phyloP scores from a whole-genome alignment of 768 basidiomycete species.

The Trametes cubensis region DNA sequence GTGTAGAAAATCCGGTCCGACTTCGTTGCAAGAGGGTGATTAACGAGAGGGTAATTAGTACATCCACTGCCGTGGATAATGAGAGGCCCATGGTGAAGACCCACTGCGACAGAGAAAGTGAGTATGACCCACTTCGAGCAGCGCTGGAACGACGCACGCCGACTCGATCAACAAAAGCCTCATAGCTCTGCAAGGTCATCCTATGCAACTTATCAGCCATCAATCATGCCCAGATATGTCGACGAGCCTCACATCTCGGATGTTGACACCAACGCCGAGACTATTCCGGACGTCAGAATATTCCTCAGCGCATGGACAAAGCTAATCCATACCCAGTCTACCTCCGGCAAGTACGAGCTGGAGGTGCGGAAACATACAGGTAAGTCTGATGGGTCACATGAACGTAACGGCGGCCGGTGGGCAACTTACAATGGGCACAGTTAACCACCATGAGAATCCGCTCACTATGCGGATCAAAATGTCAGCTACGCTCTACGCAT shows the following conservation, averaged over 20 bases:
- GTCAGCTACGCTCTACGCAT: not conserved
- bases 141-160: constrained; percentile 12
- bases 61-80: constrained; percentile 30
- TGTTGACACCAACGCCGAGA: constrained; percentile 20
- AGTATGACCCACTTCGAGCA: not conserved
- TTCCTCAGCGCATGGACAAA: not conserved
- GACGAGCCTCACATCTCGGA: constrained; percentile 18
- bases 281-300: not conserved
- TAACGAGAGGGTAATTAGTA: constrained; percentile 30
- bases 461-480: constrained; percentile 17
- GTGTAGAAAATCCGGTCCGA: constrained; percentile 27
- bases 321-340: constrained; percentile 11
- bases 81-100: constrained; percentile 33
- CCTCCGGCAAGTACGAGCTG: constrained; percentile 18
- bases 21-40: constrained; percentile 27
- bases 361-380: not conserved
- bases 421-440: constrained; percentile 18
- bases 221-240: not conserved
- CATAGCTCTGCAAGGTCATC: constrained; percentile 24
- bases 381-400: not conserved
- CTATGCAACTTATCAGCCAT: constrained; percentile 4
- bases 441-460: constrained; percentile 22
- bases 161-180: constrained; percentile 23
- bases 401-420: not conserved
- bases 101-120: constrained; percentile 25